A percentile compares a stretch with the other conserved stretches of the same genome.
Conservation (phyloP, 2,329 filamentous ascomycete species). For the Fusarium transvaalense region DNA sequence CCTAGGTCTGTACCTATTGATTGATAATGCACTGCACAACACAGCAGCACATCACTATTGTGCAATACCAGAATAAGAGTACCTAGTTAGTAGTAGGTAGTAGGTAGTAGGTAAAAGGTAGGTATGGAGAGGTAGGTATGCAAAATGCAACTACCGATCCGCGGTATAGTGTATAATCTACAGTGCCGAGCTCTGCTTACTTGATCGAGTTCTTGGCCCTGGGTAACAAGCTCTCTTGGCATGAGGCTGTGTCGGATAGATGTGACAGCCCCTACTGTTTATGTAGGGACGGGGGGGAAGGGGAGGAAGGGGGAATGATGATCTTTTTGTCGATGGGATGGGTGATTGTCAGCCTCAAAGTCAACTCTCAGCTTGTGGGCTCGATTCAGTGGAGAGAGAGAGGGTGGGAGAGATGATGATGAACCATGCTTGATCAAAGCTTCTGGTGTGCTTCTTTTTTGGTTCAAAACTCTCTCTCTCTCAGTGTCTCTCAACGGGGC, state of each 20-base stretch:
- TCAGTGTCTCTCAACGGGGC: conserved; percentile 37
- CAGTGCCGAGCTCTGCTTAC: conserved; percentile 14
- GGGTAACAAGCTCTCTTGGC: conserved; percentile 27
- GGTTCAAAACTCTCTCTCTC: conserved; percentile 24
- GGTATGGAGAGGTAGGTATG: background rate
- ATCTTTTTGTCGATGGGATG: conserved; percentile 4
- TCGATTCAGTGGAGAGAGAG: background rate
- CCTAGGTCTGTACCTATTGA: background rate
- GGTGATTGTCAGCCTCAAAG: conserved; percentile 38
- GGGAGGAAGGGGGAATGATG: no score
- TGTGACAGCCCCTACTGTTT: background rate
- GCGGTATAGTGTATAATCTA: conserved; percentile 1
- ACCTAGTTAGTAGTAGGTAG: no score
- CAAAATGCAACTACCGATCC: conserved; percentile 20
- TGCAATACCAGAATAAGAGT: background rate
- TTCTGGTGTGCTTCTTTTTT: conserved; percentile 8
- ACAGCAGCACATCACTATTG: background rate
- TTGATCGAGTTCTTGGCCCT: conserved; percentile 12
- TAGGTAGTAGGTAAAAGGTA: no score
- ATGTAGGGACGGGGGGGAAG: background rate
- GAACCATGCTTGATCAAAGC: background rate
- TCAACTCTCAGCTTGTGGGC: conserved; percentile 29
- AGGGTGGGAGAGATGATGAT: background rate
- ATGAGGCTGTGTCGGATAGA: conserved; percentile 34
- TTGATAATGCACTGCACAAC: background rate